Percentiles rank a stretch among this genome's conserved stretches.
These are phyloP conservation scores for Zopfochytrium polystomum DNA, from an alignment of 371 early-diverging fungal genomes.

Conservation along the genomic window DNA sequence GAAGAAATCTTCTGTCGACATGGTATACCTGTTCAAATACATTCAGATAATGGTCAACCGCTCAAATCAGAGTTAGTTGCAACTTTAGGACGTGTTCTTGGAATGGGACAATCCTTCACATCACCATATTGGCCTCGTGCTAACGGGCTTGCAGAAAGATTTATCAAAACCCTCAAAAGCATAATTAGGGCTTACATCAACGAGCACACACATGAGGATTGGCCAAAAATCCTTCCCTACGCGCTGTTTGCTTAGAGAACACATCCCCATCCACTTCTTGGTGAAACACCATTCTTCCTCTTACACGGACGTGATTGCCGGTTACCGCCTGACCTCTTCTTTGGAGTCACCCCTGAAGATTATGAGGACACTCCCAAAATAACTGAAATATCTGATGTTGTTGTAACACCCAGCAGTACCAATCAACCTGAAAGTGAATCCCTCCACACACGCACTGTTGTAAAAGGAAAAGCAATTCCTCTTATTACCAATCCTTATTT, in stretches of 20 bases:
- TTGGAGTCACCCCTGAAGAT: no score
- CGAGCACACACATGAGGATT: slow-evolving; percentile 8
- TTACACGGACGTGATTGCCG: slow-evolving; percentile 13
- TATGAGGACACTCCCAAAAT: slow-evolving; percentile 1
- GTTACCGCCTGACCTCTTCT: slow-evolving; percentile 10
- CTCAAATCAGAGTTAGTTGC: neutral
- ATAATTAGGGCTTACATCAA: slow-evolving; percentile 15
- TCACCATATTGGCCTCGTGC: slow-evolving; percentile 22
- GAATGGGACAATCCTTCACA: no score
- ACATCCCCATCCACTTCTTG: no score
- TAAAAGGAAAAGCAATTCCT: neutral
- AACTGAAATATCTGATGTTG: slow-evolving; percentile 1
- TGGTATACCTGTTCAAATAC: slow-evolving; percentile 14
- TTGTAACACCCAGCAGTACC: neutral
- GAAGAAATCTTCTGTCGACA: slow-evolving; percentile 9
- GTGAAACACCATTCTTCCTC: slow-evolving; percentile 15
- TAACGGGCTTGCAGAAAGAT: slow-evolving; percentile 18
- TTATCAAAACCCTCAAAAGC: slow-evolving; percentile 13
- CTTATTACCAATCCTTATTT: neutral
- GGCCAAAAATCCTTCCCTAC: slow-evolving; percentile 17
- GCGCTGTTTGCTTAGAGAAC: slow-evolving; percentile 11
- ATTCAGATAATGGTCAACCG: slow-evolving; percentile 17
- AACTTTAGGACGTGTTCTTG: no score
- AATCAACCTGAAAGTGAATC: neutral
- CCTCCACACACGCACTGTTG: neutral